Percentiles rank a stretch among this genome's conserved stretches.
phyloP scores from a whole-genome alignment of 2,329 filamentous ascomycete species.

The Lecanicillium sp. region DNA sequence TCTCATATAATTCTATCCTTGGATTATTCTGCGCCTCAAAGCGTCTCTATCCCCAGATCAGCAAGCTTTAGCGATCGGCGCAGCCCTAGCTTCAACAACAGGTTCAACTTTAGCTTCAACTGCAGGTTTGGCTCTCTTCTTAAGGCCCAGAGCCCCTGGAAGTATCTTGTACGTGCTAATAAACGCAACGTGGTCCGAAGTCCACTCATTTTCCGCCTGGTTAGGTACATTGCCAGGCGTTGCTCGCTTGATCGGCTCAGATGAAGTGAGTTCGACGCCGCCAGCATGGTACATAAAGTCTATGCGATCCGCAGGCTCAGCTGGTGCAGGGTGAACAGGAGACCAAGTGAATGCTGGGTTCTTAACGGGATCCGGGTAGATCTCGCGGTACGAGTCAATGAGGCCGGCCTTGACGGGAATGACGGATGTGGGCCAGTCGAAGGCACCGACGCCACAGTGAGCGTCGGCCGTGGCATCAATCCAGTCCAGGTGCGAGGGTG shows the following conservation, averaged over 20 bases:
- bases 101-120: too few relatives aligned
- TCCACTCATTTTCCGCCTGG: conserved; percentile 32
- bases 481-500: conserved; percentile 36
- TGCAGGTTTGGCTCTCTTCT: too few relatives aligned
- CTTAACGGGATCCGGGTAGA: conserved; percentile 24
- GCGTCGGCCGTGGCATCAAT: conserved; percentile 22
- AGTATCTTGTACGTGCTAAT: conserved; percentile 19
- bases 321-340: conserved; percentile 27
- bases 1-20: too few relatives aligned
- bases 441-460: conserved; percentile 26
- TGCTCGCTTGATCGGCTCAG: conserved; percentile 23
- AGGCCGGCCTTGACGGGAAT: conserved; percentile 25
- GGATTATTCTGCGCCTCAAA: too few relatives aligned
- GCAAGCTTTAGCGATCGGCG: too few relatives aligned
- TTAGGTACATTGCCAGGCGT: conserved; percentile 24
- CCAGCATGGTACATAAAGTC: conserved; percentile 35
- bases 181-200: conserved; percentile 30
- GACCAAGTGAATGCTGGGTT: conserved; percentile 33
- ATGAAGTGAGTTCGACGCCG: conserved; percentile 21
- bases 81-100: too few relatives aligned
- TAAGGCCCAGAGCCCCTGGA: too few relatives aligned
- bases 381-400: conserved; percentile 31
- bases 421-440: conserved; percentile 31
- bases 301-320: conserved; percentile 33
- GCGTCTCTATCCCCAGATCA: too few relatives aligned